Evolutionary conservation across 139 green algal genomes (phyloP).

Genomic region (Tetradesmus lagerheimii): DNA sequence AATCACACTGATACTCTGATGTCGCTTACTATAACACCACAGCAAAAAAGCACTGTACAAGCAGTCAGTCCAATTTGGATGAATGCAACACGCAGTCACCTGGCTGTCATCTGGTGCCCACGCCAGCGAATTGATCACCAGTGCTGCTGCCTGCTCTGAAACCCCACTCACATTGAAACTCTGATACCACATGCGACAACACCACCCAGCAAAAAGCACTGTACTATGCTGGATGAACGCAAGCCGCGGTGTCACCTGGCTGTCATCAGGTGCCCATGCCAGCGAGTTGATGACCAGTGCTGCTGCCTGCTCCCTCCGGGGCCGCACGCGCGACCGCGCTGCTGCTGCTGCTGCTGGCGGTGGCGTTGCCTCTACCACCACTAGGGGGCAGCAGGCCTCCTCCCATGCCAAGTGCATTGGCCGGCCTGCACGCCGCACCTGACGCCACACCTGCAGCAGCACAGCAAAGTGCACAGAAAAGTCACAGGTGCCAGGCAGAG

Average conservation of each 20-base stretch:
- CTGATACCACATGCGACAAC: too few relatives aligned
- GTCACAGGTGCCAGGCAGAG: too few relatives aligned
- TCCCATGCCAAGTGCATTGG: conserved; percentile 51
- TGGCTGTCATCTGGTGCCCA: conserved; percentile 70
- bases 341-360: conserved; percentile 33
- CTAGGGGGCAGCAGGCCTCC: conserved; percentile 24
- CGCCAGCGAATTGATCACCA: conserved; percentile 74
- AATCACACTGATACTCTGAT: too few relatives aligned
- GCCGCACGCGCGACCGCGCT: conserved; percentile 9
- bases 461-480: too few relatives aligned
- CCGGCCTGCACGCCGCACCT: conserved; percentile 36
- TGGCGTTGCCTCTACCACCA: conserved; percentile 1
- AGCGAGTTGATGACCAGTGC: conserved; percentile 74
- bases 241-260: conserved; percentile 57
- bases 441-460: conserved; percentile 59
- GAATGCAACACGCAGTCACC: not conserved
- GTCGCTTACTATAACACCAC: too few relatives aligned
- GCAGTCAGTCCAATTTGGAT: not conserved
- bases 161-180: too few relatives aligned
- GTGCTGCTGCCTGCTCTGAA: conserved; percentile 49
- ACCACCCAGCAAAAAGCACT: too few relatives aligned
- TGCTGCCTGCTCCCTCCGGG: conserved; percentile 54
- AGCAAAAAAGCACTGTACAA: not conserved
- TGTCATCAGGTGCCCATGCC: conserved; percentile 71
- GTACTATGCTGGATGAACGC: too few relatives aligned